Base-by-base conservation (phyloP, 306 rosid genomes). In the Cyclanthera cordifolia region DNA sequence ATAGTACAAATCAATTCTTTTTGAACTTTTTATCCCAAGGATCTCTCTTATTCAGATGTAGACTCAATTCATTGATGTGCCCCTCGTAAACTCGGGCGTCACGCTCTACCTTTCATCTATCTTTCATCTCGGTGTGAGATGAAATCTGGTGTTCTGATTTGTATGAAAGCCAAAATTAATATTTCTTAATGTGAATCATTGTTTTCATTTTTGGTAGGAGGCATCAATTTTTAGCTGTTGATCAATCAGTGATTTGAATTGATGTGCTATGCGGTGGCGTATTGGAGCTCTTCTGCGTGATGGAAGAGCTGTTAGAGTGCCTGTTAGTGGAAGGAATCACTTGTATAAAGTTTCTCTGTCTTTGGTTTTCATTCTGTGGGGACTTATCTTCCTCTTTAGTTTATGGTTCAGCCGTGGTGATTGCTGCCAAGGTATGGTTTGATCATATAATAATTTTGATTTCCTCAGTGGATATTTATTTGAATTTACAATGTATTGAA, bases 341-440 rank as follows among this genome's bases (percentile, higher is more conserved):
- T 74, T 90, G 49, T 88, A 85, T 69, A 88, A 82, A 74, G 70
- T 86, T 76, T 89, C 98, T 79, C 51, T 93, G 23, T 90, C 99
- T 6, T 71, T 87, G 79, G 76, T 86, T 65, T 82, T 89, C 69
- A 74, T 76, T 81, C 58, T 87, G 49, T 89, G 98, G 98, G 93
- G 79, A 11, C 70, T 87, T 39, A 37, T 86, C 73, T 81, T 89
- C 73, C 85, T 89, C 77, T 76, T 79, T 75, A 85, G 90, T 78
- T 84, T 87, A 52, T 92, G 96, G 96, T 71, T 89, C 78, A 79
- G 82, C 73, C 84, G 2, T 6, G 90, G 91, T 23, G 79, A 85
- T 72, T 87, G 87, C 75, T 77, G 85, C 73, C 69, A 72, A 81
- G 98, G 98, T 79, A 77, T 28, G 74, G 48, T 37, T 46, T 66